Evolutionary conservation across 164 flowering plant genomes (phyloP).

Genomic region (Vitis rupestris): DNA sequence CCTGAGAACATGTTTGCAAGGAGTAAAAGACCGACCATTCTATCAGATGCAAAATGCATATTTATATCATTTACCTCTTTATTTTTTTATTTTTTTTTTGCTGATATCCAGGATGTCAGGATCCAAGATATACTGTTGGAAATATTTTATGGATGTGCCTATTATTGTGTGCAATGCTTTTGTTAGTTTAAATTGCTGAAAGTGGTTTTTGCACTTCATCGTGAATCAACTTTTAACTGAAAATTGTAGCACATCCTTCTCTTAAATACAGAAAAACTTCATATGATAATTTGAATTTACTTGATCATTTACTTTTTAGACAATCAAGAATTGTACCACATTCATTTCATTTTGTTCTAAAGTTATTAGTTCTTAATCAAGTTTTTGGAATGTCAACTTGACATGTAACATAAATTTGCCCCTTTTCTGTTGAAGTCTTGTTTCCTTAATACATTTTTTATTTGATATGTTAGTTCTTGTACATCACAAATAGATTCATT

Average conservation of each 20-base stretch:
- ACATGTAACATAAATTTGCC: too few relatives aligned
- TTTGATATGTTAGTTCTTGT: neutral
- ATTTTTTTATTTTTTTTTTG: neutral
- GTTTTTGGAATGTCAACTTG: too few relatives aligned
- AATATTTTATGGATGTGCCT: neutral
- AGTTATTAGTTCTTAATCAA: too few relatives aligned
- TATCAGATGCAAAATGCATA: neutral
- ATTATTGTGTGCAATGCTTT: neutral
- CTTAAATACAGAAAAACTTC: too few relatives aligned
- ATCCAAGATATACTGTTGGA: neutral
- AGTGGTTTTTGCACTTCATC: neutral
- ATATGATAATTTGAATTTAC: too few relatives aligned
- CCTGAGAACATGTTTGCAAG: neutral
- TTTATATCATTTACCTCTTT: neutral
- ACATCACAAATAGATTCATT: neutral
- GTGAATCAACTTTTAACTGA: too few relatives aligned
- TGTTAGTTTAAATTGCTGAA: neutral
- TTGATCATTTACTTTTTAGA: too few relatives aligned
- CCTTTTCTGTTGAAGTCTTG: too few relatives aligned
- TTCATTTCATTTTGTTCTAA: too few relatives aligned
- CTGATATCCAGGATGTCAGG: neutral
- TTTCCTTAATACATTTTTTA: too few relatives aligned
- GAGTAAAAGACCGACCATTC: neutral
- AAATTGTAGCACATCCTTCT: too few relatives aligned
- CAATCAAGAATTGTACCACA: too few relatives aligned